These are phyloP conservation scores for Babesia ovis DNA, from an alignment of 169 alveolate genomes.

Conservation along the genomic window DNA sequence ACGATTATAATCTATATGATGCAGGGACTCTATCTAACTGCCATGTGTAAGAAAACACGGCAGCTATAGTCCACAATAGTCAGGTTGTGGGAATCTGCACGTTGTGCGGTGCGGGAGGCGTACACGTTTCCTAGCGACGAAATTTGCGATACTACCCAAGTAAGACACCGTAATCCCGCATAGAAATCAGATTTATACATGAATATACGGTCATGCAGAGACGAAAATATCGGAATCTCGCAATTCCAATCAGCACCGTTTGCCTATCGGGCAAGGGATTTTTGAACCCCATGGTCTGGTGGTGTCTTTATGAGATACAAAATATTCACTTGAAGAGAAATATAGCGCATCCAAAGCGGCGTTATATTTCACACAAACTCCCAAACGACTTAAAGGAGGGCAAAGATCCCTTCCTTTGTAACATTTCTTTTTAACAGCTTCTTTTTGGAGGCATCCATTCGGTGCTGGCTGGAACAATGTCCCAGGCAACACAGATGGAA, in stretches of 20 bases:
- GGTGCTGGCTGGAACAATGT: not conserved
- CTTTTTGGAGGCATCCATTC: not conserved
- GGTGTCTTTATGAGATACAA: not conserved
- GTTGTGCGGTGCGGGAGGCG: slow-evolving; percentile 3
- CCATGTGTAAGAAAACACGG: not conserved
- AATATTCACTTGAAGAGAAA: not conserved
- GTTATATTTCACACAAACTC: slow-evolving; percentile 8
- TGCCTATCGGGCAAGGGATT: not conserved
- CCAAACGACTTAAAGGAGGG: not conserved
- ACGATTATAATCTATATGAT: no score
- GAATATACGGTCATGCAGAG: not conserved
- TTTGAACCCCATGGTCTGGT: not conserved
- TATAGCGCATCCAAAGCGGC: slow-evolving; percentile 54
- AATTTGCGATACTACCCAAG: not conserved
- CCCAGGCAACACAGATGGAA: not conserved
- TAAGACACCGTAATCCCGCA: not conserved
- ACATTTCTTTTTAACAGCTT: not conserved
- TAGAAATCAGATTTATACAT: not conserved
- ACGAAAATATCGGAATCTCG: not conserved
- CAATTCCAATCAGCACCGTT: not conserved
- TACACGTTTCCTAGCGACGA: not conserved
- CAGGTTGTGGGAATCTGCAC: not conserved
- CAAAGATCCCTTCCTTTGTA: slow-evolving; percentile 18
- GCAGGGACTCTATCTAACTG: no score
- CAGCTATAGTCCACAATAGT: not conserved